Base-by-base conservation (phyloP, 2,329 filamentous ascomycete species). In the Fusarium sublunatum region DNA sequence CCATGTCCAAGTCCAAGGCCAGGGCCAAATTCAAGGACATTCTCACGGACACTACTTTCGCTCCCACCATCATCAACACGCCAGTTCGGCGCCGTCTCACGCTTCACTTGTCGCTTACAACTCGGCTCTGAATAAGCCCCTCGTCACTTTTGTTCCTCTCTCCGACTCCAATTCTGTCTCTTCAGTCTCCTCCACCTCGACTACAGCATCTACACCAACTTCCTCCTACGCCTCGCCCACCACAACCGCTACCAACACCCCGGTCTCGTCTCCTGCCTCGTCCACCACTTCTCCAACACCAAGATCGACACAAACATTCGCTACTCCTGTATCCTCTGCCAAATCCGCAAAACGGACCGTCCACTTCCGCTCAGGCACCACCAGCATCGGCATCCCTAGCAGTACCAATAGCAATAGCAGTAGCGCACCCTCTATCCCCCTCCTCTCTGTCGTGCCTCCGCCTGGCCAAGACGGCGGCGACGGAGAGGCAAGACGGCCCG, bases 401-500 rank as follows among this genome's bases (percentile, higher is more conserved):
- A 48, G 48, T 47, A 54, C 47, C 50, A 45, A 60, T 60, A 61
- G 26, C 63, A 64, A 53, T 55, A 91, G 41, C 65, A n/a, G n/a
- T n/a, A n/a, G n/a, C n/a, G 54, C 64, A 53, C 45, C 55, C 28
- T 45, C 48, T 43, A 57, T 69, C 32, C 64, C 62, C 47, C 54
- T 70, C 65, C 69, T 72, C 72, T 72, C 73, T 70, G 68, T 72
- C 72, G 69, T 70, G 65, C 69, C 69, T 61, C 71, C 69, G 69
- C 71, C 68, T 58, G 69, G 68, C 65, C 67, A 72, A 70, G 68
- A 69, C 70, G 67, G 69, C 69, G 73, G 68, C 69, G 69, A 73
- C 74, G 69, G 72, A 74, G 74, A 74, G 73, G 72, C 72, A 66
- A 68, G 58, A 69, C 64, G 68, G 70, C 69, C 70, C 71, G 69